Evolutionary conservation across 306 rosid genomes (phyloP).

Genomic region (Gleditsia sinensis): DNA sequence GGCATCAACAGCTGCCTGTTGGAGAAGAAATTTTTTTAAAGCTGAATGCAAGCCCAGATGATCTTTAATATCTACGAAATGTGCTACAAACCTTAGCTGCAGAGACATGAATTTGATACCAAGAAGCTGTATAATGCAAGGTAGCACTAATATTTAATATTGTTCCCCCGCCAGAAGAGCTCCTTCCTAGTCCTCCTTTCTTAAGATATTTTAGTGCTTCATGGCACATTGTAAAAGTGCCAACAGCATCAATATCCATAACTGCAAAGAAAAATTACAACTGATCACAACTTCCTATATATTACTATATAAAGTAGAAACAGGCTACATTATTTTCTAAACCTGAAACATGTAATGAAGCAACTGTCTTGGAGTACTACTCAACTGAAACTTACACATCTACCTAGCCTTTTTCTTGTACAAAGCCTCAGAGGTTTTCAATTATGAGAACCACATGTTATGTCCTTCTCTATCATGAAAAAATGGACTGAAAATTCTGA

Average conservation of each 20-base stretch:
- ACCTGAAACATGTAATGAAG: neutral
- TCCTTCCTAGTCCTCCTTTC: conserved; percentile 85
- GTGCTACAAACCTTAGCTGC: conserved; percentile 83
- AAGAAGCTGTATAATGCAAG: conserved; percentile 87
- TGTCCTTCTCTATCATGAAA: too few relatives aligned
- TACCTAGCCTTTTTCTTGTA: neutral
- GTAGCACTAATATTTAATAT: conserved; percentile 89
- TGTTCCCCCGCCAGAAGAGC: conserved; percentile 63
- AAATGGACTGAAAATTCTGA: too few relatives aligned
- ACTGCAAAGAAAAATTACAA: conserved; percentile 53
- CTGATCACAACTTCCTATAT: conserved; percentile 24
- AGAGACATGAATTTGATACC: conserved; percentile 95
- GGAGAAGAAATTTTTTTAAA: conserved; percentile 21
- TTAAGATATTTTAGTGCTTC: conserved; percentile 91
- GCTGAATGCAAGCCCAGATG: conserved; percentile 14
- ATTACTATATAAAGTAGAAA: neutral
- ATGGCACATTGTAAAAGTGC: conserved; percentile 93
- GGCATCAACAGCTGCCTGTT: conserved; percentile 96
- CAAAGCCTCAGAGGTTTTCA: too few relatives aligned
- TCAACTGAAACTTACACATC: neutral
- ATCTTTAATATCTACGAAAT: conserved; percentile 7
- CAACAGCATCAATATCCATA: conserved; percentile 94
- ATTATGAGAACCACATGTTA: neutral
- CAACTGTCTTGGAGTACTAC: neutral
- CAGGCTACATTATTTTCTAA: neutral